Percentiles rank a stretch among this genome's conserved stretches.
Conservation (phyloP, 352 stramenopile genomes). For the Phytophthora cryptogea region DNA sequence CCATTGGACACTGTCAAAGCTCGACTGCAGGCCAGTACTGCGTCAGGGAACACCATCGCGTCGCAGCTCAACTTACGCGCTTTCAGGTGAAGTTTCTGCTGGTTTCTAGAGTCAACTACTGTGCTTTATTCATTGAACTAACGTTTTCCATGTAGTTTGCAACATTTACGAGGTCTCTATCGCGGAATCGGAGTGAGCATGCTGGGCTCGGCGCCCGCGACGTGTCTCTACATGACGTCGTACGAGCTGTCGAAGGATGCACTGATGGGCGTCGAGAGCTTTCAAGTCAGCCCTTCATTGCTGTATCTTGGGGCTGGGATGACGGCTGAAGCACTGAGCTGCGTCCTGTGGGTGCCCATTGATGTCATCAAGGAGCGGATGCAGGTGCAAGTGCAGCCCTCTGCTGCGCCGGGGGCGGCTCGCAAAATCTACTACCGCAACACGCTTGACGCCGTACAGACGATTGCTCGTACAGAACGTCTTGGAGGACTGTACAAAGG, state of each 20-base stretch:
- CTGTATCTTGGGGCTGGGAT: constrained; percentile 77
- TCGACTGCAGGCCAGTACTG: constrained; percentile 67
- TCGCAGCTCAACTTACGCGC: constrained; percentile 49
- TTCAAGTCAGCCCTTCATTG: constrained; percentile 57
- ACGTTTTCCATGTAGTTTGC: constrained; percentile 23
- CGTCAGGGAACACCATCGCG: constrained; percentile 40
- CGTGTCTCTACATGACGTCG: constrained; percentile 96
- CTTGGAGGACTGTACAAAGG: constrained; percentile 94
- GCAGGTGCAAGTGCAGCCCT: constrained; percentile 90
- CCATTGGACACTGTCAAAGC: constrained; percentile 93
- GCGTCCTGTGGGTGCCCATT: constrained; percentile 98
- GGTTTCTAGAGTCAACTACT: not conserved
- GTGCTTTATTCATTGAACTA: not conserved
- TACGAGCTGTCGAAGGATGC: constrained; percentile 92
- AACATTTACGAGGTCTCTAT: constrained; percentile 91
- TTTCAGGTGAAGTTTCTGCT: constrained; percentile 37
- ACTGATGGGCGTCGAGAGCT: constrained; percentile 46
- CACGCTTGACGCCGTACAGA: constrained; percentile 89
- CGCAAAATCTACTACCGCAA: constrained; percentile 89
- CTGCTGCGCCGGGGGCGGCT: not conserved
- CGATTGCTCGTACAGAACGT: constrained; percentile 91
- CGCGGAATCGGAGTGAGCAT: constrained; percentile 95
- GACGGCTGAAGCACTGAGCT: constrained; percentile 84
- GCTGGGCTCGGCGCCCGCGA: constrained; percentile 94
- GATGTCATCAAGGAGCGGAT: constrained; percentile 99